These are phyloP conservation scores for Rhododendron williamsianum DNA, from an alignment of 148 eudicot species.

Conservation along the genomic window DNA sequence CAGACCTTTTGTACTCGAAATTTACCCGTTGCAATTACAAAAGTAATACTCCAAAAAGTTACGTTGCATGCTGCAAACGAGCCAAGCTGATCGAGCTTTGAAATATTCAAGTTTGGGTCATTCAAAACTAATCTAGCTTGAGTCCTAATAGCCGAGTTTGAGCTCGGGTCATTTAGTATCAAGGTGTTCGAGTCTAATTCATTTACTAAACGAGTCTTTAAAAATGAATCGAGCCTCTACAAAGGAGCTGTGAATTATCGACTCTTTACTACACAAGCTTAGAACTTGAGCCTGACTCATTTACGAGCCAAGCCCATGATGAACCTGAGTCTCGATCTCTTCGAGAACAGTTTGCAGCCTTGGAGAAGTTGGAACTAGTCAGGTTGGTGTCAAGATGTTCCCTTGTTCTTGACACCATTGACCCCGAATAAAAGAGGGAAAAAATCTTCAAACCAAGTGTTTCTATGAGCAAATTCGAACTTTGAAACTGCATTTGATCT, in stretches of 20 bases:
- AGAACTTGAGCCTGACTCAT: neutral
- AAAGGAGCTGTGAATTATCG: no score
- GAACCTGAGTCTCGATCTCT: neutral
- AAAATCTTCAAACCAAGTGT: neutral
- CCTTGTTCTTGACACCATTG: neutral
- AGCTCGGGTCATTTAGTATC: no score
- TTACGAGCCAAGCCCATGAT: neutral
- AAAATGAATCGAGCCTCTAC: no score
- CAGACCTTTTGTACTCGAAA: no score
- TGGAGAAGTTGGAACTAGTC: neutral
- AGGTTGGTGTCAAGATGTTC: neutral
- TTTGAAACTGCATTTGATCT: neutral
- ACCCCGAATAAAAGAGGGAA: neutral
- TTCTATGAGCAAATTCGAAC: neutral
- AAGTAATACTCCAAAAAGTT: no score
- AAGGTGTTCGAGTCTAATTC: no score
- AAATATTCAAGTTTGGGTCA: no score
- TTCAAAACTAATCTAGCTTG: no score
- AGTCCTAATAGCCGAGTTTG: no score
- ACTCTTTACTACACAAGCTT: neutral
- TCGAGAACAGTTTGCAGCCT: neutral
- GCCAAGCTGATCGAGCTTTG: no score
- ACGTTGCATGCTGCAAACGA: neutral
- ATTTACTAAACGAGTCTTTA: no score
- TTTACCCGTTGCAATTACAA: no score